Percentiles rank a stretch among this genome's conserved stretches.
phyloP scores from a whole-genome alignment of 805 yeast genomes.

The Spathaspora girioi region DNA sequence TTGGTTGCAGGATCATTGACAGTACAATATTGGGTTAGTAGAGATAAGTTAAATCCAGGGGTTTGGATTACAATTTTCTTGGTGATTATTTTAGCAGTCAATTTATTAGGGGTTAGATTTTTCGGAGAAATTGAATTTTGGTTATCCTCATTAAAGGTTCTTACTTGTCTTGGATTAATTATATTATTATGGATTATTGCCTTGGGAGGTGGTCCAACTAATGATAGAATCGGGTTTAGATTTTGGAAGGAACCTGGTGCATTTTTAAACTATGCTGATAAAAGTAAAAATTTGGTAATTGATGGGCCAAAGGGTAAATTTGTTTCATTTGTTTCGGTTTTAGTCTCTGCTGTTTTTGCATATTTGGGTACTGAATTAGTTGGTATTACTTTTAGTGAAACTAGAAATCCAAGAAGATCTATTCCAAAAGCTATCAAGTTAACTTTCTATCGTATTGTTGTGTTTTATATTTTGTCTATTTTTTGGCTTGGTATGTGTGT shows the following conservation, averaged over 20 bases:
- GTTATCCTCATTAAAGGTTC: conserved; percentile 61
- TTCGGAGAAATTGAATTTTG: conserved; percentile 60
- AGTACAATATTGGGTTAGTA: conserved; percentile 49
- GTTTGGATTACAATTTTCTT: conserved; percentile 53
- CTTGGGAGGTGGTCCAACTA: conserved; percentile 75
- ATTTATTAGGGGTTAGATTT: conserved; percentile 48
- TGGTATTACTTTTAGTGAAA: conserved; percentile 73
- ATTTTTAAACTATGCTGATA: conserved; percentile 44
- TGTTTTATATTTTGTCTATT: conserved; percentile 61
- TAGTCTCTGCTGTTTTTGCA: conserved; percentile 67
- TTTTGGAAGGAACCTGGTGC: conserved; percentile 73
- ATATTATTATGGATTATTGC: conserved; percentile 59
- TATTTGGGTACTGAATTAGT: conserved; percentile 68
- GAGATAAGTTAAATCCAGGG: conserved; percentile 49
- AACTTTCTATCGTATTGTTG: conserved; percentile 64
- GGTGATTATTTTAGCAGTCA: conserved; percentile 37
- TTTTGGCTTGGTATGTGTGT: conserved; percentile 68
- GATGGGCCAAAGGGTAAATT: conserved; percentile 51
- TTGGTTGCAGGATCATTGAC: conserved; percentile 59
- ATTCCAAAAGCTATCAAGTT: conserved; percentile 70
- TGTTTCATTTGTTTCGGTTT: conserved; percentile 57
- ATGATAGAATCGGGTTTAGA: conserved; percentile 70
- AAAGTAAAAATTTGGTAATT: conserved; percentile 28
- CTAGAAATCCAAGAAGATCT: conserved; percentile 58
- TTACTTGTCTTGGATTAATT: conserved; percentile 65